Evolutionary conservation across 306 rosid genomes (phyloP).

Genomic region (Prunus dulcis): DNA sequence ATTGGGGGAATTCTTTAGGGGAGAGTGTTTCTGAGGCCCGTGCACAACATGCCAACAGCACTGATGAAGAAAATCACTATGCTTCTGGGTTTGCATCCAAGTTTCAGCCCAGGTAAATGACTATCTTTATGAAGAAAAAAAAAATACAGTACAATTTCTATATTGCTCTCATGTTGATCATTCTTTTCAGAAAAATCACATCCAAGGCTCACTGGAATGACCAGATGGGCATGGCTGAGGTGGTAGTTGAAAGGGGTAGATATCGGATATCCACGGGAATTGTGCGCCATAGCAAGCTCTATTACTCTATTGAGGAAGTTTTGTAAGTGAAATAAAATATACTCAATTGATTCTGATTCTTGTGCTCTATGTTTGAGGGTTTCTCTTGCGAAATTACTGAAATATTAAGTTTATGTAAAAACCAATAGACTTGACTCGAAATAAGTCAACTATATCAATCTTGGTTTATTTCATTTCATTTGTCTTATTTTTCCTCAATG

Average conservation of each 20-base stretch:
- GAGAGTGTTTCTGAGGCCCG: conserved; percentile 34
- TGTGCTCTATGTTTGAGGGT: background rate
- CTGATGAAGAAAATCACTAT: conserved; percentile 20
- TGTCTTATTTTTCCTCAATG: background rate
- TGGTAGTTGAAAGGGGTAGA: conserved; percentile 56
- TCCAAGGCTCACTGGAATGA: conserved; percentile 62
- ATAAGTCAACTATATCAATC: background rate
- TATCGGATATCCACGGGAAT: conserved; percentile 72
- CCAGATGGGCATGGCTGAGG: conserved; percentile 63
- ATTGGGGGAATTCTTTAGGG: conserved; percentile 28
- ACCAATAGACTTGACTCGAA: background rate
- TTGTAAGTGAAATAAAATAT: conserved; percentile 55
- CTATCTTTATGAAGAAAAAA: background rate
- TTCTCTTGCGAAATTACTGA: background rate
- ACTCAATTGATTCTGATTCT: conserved; percentile 1
- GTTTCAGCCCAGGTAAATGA: conserved; percentile 58
- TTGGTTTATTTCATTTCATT: background rate
- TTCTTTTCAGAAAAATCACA: conserved; percentile 36
- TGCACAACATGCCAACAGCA: conserved; percentile 27
- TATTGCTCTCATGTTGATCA: background rate
- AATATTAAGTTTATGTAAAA: background rate
- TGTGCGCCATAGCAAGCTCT: conserved; percentile 49
- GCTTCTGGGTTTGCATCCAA: conserved; percentile 43
- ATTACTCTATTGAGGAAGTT: conserved; percentile 70
- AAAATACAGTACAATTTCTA: background rate